Evolutionary conservation across 768 basidiomycete species (phyloP), one percentile per base, ranked within the genome.

Genomic region (Termitomyces heimii): DNA sequence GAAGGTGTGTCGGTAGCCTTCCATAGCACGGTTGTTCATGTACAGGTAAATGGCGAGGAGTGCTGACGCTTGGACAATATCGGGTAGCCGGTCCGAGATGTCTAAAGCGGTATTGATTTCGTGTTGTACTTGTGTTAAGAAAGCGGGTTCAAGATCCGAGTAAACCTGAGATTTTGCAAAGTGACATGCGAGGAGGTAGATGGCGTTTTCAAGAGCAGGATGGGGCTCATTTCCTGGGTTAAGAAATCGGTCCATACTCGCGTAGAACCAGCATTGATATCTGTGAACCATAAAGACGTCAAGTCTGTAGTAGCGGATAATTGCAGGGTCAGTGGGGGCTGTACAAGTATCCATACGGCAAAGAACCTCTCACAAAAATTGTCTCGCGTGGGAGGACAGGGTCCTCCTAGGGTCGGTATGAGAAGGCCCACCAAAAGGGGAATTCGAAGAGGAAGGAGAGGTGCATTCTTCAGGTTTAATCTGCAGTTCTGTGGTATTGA

Each of bases 1-100:
- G 59, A 79, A 82, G 2, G 83, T 76, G 60, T 86, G 82, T 34
- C 80, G 77, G 66, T 83, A 84, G 4, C 81, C 85, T 63, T 87
- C 84, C 32, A 83, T 74, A 28, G 74, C 67, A 12, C 82, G 77
- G 49, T 76, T 77, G 55, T 82, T 82, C 67, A 77, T 75, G 66
- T 81, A 85, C 63, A 82, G 80, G 66, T 85, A 86, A 32, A 81
- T 71, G 2, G 82, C 80, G 51, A 87, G 75, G 29, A 87, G 75
- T 39, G 78, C 80, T 2, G 82, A 80, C 2, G 84, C 84, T 63
- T 83, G 82, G 10, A 86, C 76, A 56, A 83, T 74, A 62, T 86
- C 81, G 54, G 82, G 68, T 49, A 83, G 73, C 34, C 82, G 79
- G 62, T 84, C 80, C 40, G 79, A 76, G 57, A 71, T 73, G 61